Evolutionary conservation across 768 basidiomycete species (phyloP).

Genomic region (Termitomyces sp.): DNA sequence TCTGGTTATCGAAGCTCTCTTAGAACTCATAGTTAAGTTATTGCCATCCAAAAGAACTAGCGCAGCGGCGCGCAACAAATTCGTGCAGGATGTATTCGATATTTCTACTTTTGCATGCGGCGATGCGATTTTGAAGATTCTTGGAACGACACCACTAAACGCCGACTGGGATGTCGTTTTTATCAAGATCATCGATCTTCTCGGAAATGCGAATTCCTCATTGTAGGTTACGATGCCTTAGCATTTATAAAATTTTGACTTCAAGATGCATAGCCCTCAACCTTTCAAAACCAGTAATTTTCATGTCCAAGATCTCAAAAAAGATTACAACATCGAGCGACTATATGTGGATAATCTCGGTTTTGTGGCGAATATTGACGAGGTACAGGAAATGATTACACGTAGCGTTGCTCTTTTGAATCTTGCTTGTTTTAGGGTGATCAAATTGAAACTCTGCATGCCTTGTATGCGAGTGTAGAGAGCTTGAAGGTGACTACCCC

Average conservation of each 20-base stretch:
- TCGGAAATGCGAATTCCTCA: conserved; percentile 38
- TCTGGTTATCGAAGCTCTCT: conserved; percentile 48
- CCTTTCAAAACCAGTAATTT: conserved; percentile 44
- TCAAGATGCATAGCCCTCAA: conserved; percentile 43
- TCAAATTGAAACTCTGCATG: conserved; percentile 43
- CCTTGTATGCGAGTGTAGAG: conserved; percentile 31
- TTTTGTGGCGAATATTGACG: conserved; percentile 46
- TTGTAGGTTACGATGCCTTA: conserved; percentile 34
- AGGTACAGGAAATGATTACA: conserved; percentile 18
- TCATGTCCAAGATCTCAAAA: conserved; percentile 22
- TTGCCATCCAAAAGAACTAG: conserved; percentile 35
- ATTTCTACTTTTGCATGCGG: conserved; percentile 29
- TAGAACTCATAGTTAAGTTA: conserved; percentile 51
- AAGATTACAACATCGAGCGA: conserved; percentile 32
- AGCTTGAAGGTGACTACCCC: conserved; percentile 17
- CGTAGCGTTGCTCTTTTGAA: background rate
- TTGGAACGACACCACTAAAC: conserved; percentile 34
- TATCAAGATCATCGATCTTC: conserved; percentile 36
- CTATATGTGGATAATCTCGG: conserved; percentile 46
- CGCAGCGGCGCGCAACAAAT: conserved; percentile 34
- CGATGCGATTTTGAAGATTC: conserved; percentile 28
- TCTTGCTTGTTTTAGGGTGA: conserved; percentile 24
- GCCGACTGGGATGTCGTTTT: conserved; percentile 51
- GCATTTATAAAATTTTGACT: background rate
- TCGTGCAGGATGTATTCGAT: conserved; percentile 48